phyloP scores from a whole-genome alignment of 2,329 filamentous ascomycete species.

The Penicillium rolfsii region DNA sequence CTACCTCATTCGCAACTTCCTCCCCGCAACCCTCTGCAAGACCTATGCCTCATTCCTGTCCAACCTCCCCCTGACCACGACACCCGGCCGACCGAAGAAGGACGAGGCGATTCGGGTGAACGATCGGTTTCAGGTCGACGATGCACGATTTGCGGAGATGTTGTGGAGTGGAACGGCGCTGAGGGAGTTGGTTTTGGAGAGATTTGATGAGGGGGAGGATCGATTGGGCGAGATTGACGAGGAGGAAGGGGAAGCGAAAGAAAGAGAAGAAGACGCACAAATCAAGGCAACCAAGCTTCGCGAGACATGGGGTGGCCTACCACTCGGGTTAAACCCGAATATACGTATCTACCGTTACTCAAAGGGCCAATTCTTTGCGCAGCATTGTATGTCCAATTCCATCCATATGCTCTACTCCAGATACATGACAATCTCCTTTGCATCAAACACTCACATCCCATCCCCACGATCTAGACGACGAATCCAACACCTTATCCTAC shows the following conservation, averaged over 20 bases:
- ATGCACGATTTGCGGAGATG: constrained; percentile 70
- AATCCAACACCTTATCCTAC: constrained; percentile 73
- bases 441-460: neutral
- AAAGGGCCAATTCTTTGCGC: constrained; percentile 86
- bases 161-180: constrained; percentile 80
- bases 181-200: constrained; percentile 58
- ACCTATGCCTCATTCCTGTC: constrained; percentile 75
- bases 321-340: constrained; percentile 83
- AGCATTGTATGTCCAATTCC: constrained; percentile 72
- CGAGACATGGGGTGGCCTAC: constrained; percentile 74
- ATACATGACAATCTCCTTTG: too few species aligned
- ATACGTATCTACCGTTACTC: constrained; percentile 88
- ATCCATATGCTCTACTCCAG: too few species aligned
- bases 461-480: constrained; percentile 67
- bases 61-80: constrained; percentile 72
- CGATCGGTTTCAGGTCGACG: constrained; percentile 82
- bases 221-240: constrained; percentile 26
- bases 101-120: constrained; percentile 85
- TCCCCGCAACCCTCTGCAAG: constrained; percentile 73
- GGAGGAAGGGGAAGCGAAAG: neutral
- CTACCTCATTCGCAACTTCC: constrained; percentile 72
- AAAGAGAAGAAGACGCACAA: constrained; percentile 23
- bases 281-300: constrained; percentile 10
- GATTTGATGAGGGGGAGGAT: constrained; percentile 37
- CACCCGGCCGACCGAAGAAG: constrained; percentile 74